Percentiles rank a stretch among this genome's conserved stretches.
phyloP scores from a whole-genome alignment of 108 stramenopile species.

The Skeletonema marinoi region DNA sequence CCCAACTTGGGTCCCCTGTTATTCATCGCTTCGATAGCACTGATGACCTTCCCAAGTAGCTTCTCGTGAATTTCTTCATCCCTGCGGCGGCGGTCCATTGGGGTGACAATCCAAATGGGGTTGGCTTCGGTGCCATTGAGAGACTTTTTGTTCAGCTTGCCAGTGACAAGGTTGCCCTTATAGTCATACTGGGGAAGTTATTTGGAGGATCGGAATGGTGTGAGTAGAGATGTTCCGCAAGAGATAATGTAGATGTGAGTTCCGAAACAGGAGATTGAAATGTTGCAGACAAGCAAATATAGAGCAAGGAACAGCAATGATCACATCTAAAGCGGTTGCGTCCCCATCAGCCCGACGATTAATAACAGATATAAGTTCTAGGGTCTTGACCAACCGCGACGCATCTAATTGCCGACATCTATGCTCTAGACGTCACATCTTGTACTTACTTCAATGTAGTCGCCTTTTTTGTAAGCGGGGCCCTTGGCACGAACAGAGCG shows the following conservation, averaged over 20 bases:
- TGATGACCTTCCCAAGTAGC: conserved; percentile 24
- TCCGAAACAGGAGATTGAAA: no score
- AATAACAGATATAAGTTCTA: no score
- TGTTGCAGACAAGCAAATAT: no score
- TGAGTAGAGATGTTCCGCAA: no score
- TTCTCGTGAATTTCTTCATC: conserved; percentile 41
- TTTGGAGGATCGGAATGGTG: no score
- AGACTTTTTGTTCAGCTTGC: conserved; percentile 33
- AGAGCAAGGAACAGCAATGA: no score
- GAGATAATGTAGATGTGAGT: no score
- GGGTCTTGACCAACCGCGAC: no score
- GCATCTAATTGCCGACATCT: no score
- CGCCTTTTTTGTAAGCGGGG: conserved; percentile 38
- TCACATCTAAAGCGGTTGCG: no score
- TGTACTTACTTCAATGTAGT: conserved; percentile 32
- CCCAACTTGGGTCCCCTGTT: conserved; percentile 17
- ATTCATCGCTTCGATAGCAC: conserved; percentile 21
- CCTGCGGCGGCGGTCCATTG: conserved; percentile 37
- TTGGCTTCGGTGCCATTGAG: conserved; percentile 6
- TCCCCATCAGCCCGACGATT: no score
- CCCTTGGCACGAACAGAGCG: neutral
- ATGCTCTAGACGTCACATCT: no score
- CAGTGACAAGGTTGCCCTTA: conserved; percentile 40
- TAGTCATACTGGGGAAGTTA: conserved; percentile 24
- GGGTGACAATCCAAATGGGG: conserved; percentile 41